phyloP scores from a whole-genome alignment of 192 early-diverging fungal species.

The Coemansia sp. region DNA sequence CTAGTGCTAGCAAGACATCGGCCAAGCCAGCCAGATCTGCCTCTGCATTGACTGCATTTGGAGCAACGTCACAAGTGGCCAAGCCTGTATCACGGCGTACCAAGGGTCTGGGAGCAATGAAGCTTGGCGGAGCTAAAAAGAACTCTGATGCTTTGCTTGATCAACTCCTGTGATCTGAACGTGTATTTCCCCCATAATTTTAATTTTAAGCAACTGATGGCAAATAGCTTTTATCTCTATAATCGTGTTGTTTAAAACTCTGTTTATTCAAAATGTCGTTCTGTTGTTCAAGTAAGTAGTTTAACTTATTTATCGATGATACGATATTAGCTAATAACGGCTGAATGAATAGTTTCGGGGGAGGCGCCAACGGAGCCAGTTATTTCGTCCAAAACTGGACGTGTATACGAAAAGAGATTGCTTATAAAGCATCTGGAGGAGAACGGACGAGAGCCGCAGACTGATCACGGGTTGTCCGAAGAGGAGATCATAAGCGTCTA shows the following conservation, averaged over 20 bases:
- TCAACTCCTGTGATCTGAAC: not conserved
- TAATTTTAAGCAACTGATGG: too few species aligned
- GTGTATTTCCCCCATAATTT: not conserved
- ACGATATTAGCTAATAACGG: not conserved
- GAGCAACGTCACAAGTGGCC: too few species aligned
- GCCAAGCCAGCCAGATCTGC: constrained; percentile 18
- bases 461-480: constrained; percentile 61
- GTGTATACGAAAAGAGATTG: constrained; percentile 84
- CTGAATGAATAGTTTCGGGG: constrained; percentile 73
- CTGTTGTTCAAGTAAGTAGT: constrained; percentile 38
- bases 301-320: not conserved
- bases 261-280: constrained; percentile 22
- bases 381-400: constrained; percentile 77
- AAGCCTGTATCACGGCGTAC: constrained; percentile 11
- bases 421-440: constrained; percentile 86
- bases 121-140: constrained; percentile 38
- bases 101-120: constrained; percentile 49
- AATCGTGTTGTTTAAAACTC: too few species aligned
- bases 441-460: constrained; percentile 77
- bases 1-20: constrained; percentile 2
- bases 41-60: too few species aligned
- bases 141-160: not conserved
- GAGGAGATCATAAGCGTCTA: constrained; percentile 31
- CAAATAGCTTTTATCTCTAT: too few species aligned
- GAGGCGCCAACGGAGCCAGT: constrained; percentile 87